These are phyloP conservation scores for Hericium coralloides DNA, from an alignment of 768 basidiomycete species.

Conservation along the genomic window DNA sequence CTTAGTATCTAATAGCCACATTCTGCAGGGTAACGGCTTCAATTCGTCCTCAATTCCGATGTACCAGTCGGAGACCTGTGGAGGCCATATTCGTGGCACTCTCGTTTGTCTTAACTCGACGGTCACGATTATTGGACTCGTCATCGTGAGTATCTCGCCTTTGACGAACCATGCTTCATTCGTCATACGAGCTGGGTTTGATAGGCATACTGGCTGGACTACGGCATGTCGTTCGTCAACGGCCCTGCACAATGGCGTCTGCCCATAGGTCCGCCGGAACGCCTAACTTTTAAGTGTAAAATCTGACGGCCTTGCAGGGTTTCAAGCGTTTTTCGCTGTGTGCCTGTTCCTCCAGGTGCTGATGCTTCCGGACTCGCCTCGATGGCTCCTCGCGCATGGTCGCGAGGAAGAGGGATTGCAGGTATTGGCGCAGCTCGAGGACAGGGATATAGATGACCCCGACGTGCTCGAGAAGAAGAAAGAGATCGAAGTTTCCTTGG, in stretches of 20 bases:
- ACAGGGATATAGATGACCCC: constrained; percentile 24
- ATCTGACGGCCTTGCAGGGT: constrained; percentile 16
- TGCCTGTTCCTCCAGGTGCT: constrained; percentile 26
- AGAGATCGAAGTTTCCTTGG: constrained; percentile 30
- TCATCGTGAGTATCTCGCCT: not conserved
- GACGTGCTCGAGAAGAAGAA: constrained; percentile 24
- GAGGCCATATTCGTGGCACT: not conserved
- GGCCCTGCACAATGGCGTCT: constrained; percentile 18
- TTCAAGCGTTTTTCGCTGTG: constrained; percentile 31
- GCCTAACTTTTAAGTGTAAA: not conserved
- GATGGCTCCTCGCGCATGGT: constrained; percentile 33
- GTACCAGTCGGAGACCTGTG: not conserved
- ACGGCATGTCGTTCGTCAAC: constrained; percentile 29
- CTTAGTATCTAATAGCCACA: not conserved
- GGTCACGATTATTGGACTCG: constrained; percentile 16
- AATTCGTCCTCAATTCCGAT: not conserved
- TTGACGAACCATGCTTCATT: constrained; percentile 30
- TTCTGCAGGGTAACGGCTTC: constrained; percentile 24
- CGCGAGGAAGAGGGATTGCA: constrained; percentile 25
- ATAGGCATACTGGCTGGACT: constrained; percentile 36
- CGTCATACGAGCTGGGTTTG: too few relatives aligned
- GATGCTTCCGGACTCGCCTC: constrained; percentile 30
- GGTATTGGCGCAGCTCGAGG: constrained; percentile 28
- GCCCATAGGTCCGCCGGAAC: constrained; percentile 14
- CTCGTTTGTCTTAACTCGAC: not conserved